phyloP scores from a whole-genome alignment of 2,329 filamentous ascomycete genomes.

The Tolypocladium paradoxum region DNA sequence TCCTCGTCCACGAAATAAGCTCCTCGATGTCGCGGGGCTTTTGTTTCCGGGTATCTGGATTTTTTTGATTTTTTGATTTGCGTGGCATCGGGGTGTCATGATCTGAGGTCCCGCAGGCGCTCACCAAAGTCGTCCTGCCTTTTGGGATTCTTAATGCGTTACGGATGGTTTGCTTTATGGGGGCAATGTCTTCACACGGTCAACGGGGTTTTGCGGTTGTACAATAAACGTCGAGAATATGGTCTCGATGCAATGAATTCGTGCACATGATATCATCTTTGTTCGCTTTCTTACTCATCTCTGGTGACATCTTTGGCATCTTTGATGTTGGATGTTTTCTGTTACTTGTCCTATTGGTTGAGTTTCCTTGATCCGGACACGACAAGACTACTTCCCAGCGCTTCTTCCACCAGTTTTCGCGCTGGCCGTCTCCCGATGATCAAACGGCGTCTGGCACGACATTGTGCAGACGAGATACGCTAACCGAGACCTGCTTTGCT shows the following conservation, averaged over 20 bases:
- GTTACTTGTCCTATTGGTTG: too few relatives aligned
- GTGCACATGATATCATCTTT: constrained; percentile 38
- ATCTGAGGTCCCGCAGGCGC: constrained; percentile 36
- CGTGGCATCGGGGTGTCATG: constrained; percentile 50
- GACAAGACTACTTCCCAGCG: background rate
- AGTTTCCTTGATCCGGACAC: background rate
- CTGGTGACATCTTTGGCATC: background rate
- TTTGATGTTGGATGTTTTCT: constrained; percentile 1
- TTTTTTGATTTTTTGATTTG: constrained; percentile 35
- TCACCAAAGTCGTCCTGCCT: constrained; percentile 9
- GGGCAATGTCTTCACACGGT: constrained; percentile 61
- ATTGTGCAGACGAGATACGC: background rate
- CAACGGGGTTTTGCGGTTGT: constrained; percentile 62
- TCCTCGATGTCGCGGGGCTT: constrained; percentile 32
- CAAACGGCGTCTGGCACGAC: background rate
- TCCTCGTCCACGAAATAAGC: constrained; percentile 97
- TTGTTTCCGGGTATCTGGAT: constrained; percentile 45
- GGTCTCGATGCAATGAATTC: constrained; percentile 52
- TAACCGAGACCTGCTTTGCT: constrained; percentile 74
- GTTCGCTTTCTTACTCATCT: constrained; percentile 2
- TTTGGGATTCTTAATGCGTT: constrained; percentile 60
- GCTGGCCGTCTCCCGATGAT: background rate
- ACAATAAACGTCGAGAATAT: constrained; percentile 58
- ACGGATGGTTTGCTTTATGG: constrained; percentile 58
- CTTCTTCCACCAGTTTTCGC: background rate